phyloP scores from a whole-genome alignment of 1,284 basidiomycete genomes.

The Hypsizygus ulmarius region DNA sequence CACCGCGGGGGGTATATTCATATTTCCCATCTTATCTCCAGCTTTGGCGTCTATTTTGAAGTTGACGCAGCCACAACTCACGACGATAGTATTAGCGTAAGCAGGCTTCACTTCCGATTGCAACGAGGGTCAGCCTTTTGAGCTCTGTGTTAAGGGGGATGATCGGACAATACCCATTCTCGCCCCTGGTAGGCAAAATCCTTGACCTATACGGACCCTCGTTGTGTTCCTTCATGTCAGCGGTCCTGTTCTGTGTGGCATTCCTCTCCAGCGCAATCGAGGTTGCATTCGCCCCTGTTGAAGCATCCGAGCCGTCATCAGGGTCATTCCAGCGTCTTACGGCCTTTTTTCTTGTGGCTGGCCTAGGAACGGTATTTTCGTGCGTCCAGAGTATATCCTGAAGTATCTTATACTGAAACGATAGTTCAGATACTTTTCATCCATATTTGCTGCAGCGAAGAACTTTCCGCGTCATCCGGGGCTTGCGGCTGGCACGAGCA shows the following conservation, averaged over 20 bases:
- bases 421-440: conserved; percentile 62
- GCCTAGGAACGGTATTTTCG: conserved; percentile 69
- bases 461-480: conserved; percentile 63
- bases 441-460: conserved; percentile 71
- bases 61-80: conserved; percentile 71
- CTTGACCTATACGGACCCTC: conserved; percentile 61
- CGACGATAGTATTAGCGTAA: conserved; percentile 59
- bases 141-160: conserved; percentile 46
- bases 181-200: conserved; percentile 55
- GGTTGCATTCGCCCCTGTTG: conserved; percentile 43
- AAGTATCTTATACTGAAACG: background rate
- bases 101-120: conserved; percentile 1
- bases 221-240: conserved; percentile 61
- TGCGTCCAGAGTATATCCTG: conserved; percentile 35
- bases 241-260: conserved; percentile 53
- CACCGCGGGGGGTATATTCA: conserved; percentile 72
- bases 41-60: conserved; percentile 54
- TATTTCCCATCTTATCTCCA: conserved; percentile 70
- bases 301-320: conserved; percentile 35
- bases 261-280: conserved; percentile 63
- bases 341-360: conserved; percentile 58
- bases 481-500: conserved; percentile 61
- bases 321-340: conserved; percentile 52
- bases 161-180: conserved; percentile 67
- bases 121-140: background rate